Conservation (phyloP, 2,329 filamentous ascomycete genomes). For the Penicillium sp. region DNA sequence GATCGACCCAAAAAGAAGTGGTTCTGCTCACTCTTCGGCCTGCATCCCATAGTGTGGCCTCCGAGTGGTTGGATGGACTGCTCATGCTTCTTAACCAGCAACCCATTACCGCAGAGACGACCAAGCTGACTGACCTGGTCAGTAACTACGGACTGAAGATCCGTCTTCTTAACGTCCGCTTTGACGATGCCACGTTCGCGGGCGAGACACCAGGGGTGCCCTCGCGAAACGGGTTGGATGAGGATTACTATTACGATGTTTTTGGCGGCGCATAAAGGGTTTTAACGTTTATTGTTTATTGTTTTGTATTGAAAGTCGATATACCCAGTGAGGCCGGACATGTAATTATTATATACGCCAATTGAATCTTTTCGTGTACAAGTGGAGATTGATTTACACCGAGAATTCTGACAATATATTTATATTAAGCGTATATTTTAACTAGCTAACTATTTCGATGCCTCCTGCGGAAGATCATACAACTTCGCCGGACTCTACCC, state of each 20-base stretch:
- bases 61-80: constrained; percentile 93
- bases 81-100: constrained; percentile 92
- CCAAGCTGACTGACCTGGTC: constrained; percentile 78
- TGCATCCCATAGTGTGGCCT: constrained; percentile 72
- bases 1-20: constrained; percentile 55
- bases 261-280: constrained; percentile 41
- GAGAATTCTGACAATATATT: no score
- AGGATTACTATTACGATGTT: constrained; percentile 88
- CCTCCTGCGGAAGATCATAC: constrained; percentile 37
- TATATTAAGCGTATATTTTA: no score
- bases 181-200: constrained; percentile 68
- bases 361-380: neutral
- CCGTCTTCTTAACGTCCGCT: constrained; percentile 79
- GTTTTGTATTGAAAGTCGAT: constrained; percentile 8
- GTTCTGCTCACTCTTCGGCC: constrained; percentile 80
- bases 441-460: no score
- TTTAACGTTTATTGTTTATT: neutral
- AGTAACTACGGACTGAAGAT: constrained; percentile 91
- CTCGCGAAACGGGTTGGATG: constrained; percentile 76
- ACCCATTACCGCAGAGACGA: constrained; percentile 95
- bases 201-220: constrained; percentile 72
- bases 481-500: constrained; percentile 32
- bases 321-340: constrained; percentile 2
- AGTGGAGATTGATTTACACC: no score
- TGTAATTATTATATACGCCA: neutral